These are phyloP conservation scores for Colletotrichum sp. DNA, from an alignment of 2,329 filamentous ascomycete genomes.

Conservation along the genomic window DNA sequence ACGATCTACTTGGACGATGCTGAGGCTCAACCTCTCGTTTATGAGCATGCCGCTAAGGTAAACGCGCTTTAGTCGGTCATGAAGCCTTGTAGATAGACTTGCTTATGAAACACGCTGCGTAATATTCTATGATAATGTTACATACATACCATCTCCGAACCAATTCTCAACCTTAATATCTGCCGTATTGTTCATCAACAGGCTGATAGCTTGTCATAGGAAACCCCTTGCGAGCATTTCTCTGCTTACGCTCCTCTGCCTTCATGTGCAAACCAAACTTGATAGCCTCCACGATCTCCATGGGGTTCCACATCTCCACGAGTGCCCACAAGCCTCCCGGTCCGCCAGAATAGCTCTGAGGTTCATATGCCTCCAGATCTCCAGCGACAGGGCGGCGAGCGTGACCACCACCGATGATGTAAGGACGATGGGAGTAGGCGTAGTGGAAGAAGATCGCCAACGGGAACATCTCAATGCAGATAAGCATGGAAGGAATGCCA, in stretches of 20 bases:
- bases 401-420: slow-evolving; percentile 20
- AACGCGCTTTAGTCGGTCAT: slow-evolving; percentile 25
- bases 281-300: slow-evolving; percentile 9
- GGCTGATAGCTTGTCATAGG: not conserved
- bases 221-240: not conserved
- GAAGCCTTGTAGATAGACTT: not conserved
- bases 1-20: slow-evolving; percentile 59
- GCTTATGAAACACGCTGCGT: not conserved
- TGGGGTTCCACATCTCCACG: slow-evolving; percentile 8
- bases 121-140: not conserved
- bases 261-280: slow-evolving; percentile 11
- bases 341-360: slow-evolving; percentile 27
- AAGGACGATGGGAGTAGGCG: slow-evolving; percentile 27
- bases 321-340: slow-evolving; percentile 22
- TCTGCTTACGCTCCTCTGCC: slow-evolving; percentile 1
- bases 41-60: slow-evolving; percentile 47
- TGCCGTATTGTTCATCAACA: not conserved
- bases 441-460: slow-evolving; percentile 26
- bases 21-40: slow-evolving; percentile 48
- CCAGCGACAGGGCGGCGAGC: slow-evolving; percentile 5
- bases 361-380: slow-evolving; percentile 8
- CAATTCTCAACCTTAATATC: not conserved
- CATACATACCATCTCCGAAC: not conserved
- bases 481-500: slow-evolving; percentile 26
- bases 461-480: slow-evolving; percentile 30